Conservation (phyloP, 1,284 basidiomycete genomes). For the Tilletia setariae region DNA sequence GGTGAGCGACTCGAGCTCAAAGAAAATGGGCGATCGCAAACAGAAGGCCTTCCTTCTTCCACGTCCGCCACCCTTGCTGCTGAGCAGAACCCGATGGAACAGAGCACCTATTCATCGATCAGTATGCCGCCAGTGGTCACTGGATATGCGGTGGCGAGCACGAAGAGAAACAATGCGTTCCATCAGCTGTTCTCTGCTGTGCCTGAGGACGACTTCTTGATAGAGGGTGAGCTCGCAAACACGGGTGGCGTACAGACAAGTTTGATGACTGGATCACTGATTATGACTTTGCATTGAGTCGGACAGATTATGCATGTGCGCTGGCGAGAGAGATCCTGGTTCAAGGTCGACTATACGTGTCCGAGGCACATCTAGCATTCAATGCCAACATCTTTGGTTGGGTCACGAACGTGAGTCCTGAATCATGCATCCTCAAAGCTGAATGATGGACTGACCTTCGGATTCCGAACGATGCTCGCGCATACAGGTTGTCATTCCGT, state of each 20-base stretch:
- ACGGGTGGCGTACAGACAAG: background rate
- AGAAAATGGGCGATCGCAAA: constrained; percentile 21
- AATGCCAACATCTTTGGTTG: constrained; percentile 99
- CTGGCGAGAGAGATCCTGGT: constrained; percentile 92
- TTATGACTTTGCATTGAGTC: background rate
- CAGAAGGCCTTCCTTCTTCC: background rate
- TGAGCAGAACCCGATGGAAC: constrained; percentile 36
- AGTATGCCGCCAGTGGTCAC: constrained; percentile 27
- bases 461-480: background rate
- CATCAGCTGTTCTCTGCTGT: constrained; percentile 81
- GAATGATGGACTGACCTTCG: too few relatives aligned
- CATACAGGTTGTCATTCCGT: constrained; percentile 79
- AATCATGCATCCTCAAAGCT: background rate
- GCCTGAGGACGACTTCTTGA: constrained; percentile 94
- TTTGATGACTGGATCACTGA: background rate
- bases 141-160: constrained; percentile 94
- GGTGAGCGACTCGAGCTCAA: constrained; percentile 31
- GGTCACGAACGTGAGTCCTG: constrained; percentile 80
- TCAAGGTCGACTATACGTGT: constrained; percentile 92
- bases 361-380: constrained; percentile 96
- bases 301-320: constrained; percentile 98
- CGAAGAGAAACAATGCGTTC: constrained; percentile 90
- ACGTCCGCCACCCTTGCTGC: background rate
- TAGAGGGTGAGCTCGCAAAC: constrained; percentile 72
- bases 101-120: background rate